phyloP scores from a whole-genome alignment of 306 rosid genomes.

The Trifolium subterraneum region DNA sequence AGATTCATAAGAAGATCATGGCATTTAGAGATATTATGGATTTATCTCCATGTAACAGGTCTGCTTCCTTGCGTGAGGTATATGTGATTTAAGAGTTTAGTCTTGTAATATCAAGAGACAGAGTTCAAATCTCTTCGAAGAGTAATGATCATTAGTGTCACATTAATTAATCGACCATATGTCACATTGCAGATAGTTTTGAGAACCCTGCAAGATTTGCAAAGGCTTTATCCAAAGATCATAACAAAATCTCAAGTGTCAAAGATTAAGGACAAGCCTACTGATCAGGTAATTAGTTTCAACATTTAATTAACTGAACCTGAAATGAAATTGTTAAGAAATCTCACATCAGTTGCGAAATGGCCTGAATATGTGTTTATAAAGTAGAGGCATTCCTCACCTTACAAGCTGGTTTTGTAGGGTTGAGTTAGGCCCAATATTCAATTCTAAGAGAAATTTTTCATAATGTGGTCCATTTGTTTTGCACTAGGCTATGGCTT shows the following conservation, averaged over 20 bases:
- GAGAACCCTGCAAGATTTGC: conserved; percentile 64
- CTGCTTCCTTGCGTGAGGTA: conserved; percentile 63
- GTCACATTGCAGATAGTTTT: conserved; percentile 60
- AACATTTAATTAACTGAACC: background rate
- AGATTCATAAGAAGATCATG: conserved; percentile 63
- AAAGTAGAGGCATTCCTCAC: no score
- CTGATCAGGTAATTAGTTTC: conserved; percentile 52
- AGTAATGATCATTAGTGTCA: no score
- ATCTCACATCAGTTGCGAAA: no score
- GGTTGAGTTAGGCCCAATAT: no score
- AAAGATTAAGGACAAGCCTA: conserved; percentile 47
- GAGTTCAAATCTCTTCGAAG: background rate
- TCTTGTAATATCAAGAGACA: background rate
- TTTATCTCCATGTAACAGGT: conserved; percentile 54
- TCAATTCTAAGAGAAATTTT: no score
- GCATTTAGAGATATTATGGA: conserved; percentile 72
- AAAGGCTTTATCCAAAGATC: conserved; percentile 59
- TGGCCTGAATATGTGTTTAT: no score
- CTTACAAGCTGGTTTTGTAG: no score
- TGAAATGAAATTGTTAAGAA: background rate
- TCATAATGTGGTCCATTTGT: conserved; percentile 7
- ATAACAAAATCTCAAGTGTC: conserved; percentile 46
- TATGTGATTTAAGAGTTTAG: background rate
- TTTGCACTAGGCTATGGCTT: conserved; percentile 50
- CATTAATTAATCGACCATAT: background rate